Percentiles rank a stretch among this genome's conserved stretches.
phyloP scores from a whole-genome alignment of 2,329 filamentous ascomycete species.

The Colletotrichum sp. region DNA sequence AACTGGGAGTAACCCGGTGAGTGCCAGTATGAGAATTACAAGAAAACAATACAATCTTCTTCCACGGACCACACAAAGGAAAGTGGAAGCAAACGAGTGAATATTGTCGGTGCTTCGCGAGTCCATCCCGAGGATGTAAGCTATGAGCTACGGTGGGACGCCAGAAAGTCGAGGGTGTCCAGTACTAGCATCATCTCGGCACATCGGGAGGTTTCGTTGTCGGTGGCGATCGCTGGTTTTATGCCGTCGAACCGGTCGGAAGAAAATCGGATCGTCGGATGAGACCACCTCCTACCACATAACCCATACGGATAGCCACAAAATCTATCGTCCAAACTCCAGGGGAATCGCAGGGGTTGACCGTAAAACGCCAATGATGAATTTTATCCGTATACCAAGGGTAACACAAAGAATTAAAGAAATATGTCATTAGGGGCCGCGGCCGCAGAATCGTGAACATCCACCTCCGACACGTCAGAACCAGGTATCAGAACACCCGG shows the following conservation, averaged over 20 bases:
- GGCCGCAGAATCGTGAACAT: background rate
- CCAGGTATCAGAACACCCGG: background rate
- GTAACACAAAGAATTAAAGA: conserved; percentile 23
- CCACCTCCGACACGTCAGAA: background rate
- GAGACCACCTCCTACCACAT: background rate
- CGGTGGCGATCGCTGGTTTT: background rate
- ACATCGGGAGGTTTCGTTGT: background rate
- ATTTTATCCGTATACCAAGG: conserved; percentile 26
- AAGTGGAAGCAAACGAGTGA: background rate
- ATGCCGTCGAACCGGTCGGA: background rate
- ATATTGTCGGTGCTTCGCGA: background rate
- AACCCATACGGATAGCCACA: background rate
- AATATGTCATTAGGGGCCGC: conserved; percentile 24
- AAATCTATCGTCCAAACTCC: conserved; percentile 22
- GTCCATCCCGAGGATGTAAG: background rate
- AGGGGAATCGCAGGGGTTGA: conserved; percentile 6
- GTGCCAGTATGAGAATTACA: background rate
- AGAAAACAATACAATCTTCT: background rate
- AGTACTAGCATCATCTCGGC: background rate
- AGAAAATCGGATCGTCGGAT: background rate
- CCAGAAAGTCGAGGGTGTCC: background rate
- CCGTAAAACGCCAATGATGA: conserved; percentile 21
- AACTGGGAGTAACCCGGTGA: background rate
- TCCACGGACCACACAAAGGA: background rate
- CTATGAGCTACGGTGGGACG: background rate